phyloP scores from a whole-genome alignment of 768 basidiomycete species.

The Trametes coccinea region DNA sequence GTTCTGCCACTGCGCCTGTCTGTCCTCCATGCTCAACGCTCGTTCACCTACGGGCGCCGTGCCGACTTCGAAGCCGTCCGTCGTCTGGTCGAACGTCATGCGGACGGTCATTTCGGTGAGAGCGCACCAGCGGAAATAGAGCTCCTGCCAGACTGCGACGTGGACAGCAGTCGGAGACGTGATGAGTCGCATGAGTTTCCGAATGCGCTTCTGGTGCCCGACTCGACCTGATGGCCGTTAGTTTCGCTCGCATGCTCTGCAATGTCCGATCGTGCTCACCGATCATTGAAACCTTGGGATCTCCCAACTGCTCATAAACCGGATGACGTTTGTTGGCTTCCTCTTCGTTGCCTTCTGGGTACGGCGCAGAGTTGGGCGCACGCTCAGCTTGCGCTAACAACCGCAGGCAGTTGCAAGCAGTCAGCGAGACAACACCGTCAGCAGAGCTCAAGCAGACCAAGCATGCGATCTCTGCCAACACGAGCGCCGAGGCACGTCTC shows the following conservation, averaged over 20 bases:
- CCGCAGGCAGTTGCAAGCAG: constrained; percentile 70
- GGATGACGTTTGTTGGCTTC: constrained; percentile 68
- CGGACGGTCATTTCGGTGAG: constrained; percentile 60
- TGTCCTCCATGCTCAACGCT: constrained; percentile 52
- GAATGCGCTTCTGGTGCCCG: constrained; percentile 76
- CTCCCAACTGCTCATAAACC: constrained; percentile 78
- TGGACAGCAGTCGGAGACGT: constrained; percentile 66
- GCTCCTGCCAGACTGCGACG: constrained; percentile 81
- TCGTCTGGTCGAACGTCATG: constrained; percentile 31
- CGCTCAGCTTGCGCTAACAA: constrained; percentile 68
- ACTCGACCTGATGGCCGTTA: constrained; percentile 56
- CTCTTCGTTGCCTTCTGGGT: constrained; percentile 53
- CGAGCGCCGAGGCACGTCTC: constrained; percentile 61
- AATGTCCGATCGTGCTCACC: constrained; percentile 45
- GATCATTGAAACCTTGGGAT: constrained; percentile 66
- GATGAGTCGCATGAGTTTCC: constrained; percentile 67
- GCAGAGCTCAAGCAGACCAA: constrained; percentile 71
- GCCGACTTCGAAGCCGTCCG: constrained; percentile 31
- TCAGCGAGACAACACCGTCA: constrained; percentile 62
- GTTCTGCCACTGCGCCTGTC: constrained; percentile 83
- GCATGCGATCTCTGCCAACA: constrained; percentile 70
- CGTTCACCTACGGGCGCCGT: constrained; percentile 39
- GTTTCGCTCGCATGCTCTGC: neutral
- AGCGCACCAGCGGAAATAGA: constrained; percentile 71
- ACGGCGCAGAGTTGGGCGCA: constrained; percentile 55